Evolutionary conservation across 116 monocot species (phyloP).

Genomic region (Iris pallida): DNA sequence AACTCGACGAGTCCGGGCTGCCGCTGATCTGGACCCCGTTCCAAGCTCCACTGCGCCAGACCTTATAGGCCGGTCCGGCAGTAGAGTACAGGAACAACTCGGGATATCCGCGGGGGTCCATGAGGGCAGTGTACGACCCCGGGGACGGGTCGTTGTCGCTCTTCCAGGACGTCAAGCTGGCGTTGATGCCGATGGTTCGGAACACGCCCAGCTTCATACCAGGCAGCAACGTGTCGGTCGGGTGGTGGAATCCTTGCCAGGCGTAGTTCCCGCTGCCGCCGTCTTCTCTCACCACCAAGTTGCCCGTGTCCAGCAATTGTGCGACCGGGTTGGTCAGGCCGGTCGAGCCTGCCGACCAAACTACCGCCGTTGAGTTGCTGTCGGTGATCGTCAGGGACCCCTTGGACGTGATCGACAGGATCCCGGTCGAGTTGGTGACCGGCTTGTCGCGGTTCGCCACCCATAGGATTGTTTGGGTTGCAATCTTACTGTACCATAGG

Average conservation of each 20-base stretch:
- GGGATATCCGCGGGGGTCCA: constrained; percentile 5
- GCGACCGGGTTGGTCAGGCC: constrained; percentile 6
- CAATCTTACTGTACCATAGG: not conserved
- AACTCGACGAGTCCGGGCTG: not conserved
- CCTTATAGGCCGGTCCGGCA: not conserved
- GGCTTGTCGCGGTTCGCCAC: not conserved
- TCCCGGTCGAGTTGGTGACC: not conserved
- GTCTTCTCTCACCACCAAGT: constrained; percentile 11
- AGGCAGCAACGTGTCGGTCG: constrained; percentile 21
- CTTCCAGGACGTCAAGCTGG: constrained; percentile 10
- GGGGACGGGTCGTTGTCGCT: constrained; percentile 7
- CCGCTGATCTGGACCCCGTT: constrained; percentile 4
- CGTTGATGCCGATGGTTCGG: not conserved
- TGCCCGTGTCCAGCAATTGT: constrained; percentile 16
- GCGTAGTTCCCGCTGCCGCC: not conserved
- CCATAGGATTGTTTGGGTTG: not conserved
- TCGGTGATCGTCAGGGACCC: not conserved
- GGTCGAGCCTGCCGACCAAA: not conserved
- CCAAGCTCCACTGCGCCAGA: constrained; percentile 11
- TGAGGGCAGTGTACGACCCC: not conserved
- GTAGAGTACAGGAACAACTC: not conserved
- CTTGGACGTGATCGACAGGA: not conserved
- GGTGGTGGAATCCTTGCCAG: constrained; percentile 33
- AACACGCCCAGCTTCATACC: constrained; percentile 19
- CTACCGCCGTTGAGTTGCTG: not conserved